Evolutionary conservation across 2,329 filamentous ascomycete genomes (phyloP), one percentile per base, ranked within the genome.

Genomic region (Xylariales sp.): DNA sequence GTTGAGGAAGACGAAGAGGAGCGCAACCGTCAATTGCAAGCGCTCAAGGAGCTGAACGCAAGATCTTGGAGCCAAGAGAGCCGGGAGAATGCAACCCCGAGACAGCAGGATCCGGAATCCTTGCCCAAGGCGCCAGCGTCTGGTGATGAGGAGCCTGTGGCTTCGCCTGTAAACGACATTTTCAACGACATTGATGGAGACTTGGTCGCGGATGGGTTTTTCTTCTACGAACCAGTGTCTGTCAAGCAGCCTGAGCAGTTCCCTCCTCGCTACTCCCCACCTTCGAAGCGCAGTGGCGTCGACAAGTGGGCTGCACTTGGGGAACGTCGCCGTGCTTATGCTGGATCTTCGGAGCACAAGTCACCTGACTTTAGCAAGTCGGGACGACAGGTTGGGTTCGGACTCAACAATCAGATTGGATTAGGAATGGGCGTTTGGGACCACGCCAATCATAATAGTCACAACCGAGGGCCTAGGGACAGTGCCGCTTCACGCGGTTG

Each of bases 251-350:
- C 61, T 9, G 55, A 58, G 33, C 46, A 60, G 27, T 61, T 65
- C 31, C 53, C 62, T 5, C 63, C 71, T 43, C 75, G 75, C 43
- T 81, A 84, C 54, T 79, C 81, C n/a, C 77, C 85, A 31, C 75
- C 82, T 20, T 68, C 79, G 16, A 88, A 87, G 68, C 78, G 77
- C 42, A 68, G 54, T 49, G 58, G 58, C 31, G 47, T 86, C 39
- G 91, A 96, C 65, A 95, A 95, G 62, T 97, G 91, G 91, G 80
- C 86, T 18, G 86, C 82, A 10, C 73, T 97, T 36, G 91, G 91
- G 48, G 86, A 95, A 60, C 84, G 86, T 55, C 80, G 91, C 42
- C 82, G 89, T 46, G 86, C 80, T 44, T 78, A 75, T 57, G 69
- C 63, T 21, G 74, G 76, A 34, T 63, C 68, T 34, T 68, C 73